phyloP scores from a whole-genome alignment of 805 yeast genomes.

The Cyberlindnera sargentensis region DNA sequence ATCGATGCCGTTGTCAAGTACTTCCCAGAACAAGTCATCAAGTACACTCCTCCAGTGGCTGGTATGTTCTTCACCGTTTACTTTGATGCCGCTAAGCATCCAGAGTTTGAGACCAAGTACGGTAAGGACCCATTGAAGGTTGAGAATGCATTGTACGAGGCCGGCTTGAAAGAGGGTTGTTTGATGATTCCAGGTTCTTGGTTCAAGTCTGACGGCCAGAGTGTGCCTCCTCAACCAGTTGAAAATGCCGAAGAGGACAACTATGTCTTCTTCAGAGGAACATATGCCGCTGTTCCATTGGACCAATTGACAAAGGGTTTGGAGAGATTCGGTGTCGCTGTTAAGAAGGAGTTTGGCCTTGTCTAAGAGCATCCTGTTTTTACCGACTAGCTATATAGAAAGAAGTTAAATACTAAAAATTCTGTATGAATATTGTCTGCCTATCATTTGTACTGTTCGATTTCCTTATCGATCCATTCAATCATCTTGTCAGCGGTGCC shows the following conservation, averaged over 20 bases:
- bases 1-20: constrained; percentile 62
- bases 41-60: constrained; percentile 59
- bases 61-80: constrained; percentile 81
- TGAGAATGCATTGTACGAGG: constrained; percentile 57
- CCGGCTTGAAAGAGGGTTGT: constrained; percentile 51
- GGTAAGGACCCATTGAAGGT: constrained; percentile 55
- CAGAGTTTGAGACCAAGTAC: constrained; percentile 54
- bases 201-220: constrained; percentile 56
- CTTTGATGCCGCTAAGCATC: constrained; percentile 76
- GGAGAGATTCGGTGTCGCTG: constrained; percentile 61
- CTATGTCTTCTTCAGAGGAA: constrained; percentile 74
- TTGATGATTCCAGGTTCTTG: constrained; percentile 80
- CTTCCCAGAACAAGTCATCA: constrained; percentile 40
- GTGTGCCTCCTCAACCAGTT: constrained; percentile 46
- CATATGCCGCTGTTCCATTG: constrained; percentile 78
- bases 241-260: constrained; percentile 33
- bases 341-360: constrained; percentile 42
- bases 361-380: not conserved
- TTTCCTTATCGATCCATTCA: constrained; percentile 28
- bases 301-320: constrained; percentile 55
- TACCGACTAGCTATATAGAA: not conserved
- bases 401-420: too few species aligned
- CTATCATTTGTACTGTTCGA: constrained; percentile 6
- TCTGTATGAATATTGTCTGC: too few species aligned
- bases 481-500: constrained; percentile 29